Evolutionary conservation across 768 basidiomycete species (phyloP).

Genomic region (Polyporus arcularius): DNA sequence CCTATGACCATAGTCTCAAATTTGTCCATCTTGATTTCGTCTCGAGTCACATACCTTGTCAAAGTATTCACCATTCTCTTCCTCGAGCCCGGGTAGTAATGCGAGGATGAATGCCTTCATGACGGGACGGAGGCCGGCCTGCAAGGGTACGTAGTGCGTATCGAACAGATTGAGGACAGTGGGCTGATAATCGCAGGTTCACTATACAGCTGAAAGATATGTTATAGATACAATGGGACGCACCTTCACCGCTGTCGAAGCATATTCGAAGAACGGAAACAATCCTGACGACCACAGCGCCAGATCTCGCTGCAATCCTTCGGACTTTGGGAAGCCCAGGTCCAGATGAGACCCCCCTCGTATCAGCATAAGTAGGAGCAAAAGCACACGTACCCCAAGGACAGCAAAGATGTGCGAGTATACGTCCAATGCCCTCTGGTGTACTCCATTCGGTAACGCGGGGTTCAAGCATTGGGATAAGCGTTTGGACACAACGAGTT

Average conservation of each 20-base stretch:
- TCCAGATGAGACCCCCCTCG: neutral
- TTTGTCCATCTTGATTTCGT: neutral
- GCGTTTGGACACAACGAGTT: slow-evolving; percentile 92
- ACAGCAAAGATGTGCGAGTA: slow-evolving; percentile 89
- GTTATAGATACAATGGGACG: slow-evolving; percentile 4
- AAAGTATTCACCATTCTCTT: slow-evolving; percentile 97
- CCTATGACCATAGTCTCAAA: slow-evolving; percentile 43
- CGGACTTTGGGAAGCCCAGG: slow-evolving; percentile 51
- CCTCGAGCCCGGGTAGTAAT: slow-evolving; percentile 91
- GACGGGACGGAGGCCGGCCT: slow-evolving; percentile 77
- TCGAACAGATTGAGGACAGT: slow-evolving; percentile 90
- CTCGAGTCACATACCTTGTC: slow-evolving; percentile 59
- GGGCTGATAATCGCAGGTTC: slow-evolving; percentile 49
- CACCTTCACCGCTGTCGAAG: slow-evolving; percentile 97
- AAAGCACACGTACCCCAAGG: slow-evolving; percentile 68
- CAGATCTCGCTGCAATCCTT: slow-evolving; percentile 84
- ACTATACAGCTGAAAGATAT: neutral
- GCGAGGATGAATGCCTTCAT: slow-evolving; percentile 96
- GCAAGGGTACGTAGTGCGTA: slow-evolving; percentile 86
- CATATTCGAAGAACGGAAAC: slow-evolving; percentile 98
- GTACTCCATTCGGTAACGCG: slow-evolving; percentile 95
- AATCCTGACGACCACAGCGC: slow-evolving; percentile 93
- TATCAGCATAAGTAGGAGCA: neutral
- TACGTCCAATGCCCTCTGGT: slow-evolving; percentile 94
- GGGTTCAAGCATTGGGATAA: slow-evolving; percentile 96